phyloP scores from a whole-genome alignment of 768 basidiomycete species.

The Sporobolomyces roseus region DNA sequence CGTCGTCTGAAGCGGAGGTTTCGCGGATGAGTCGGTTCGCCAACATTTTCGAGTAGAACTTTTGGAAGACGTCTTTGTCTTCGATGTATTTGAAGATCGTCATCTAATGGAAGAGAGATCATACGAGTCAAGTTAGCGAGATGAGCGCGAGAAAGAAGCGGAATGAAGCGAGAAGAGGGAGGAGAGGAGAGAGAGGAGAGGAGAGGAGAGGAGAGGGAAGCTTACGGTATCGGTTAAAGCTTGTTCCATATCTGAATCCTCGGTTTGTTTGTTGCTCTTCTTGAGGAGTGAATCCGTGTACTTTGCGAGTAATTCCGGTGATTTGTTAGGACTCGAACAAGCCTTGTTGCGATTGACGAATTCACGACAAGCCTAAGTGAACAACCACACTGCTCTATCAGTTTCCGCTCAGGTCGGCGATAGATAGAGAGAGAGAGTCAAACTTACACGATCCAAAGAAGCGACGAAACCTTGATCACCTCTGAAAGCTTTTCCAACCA shows the following conservation, averaged over 20 bases:
- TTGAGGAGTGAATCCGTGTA: conserved; percentile 82
- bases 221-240: conserved; percentile 84
- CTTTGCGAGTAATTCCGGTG: conserved; percentile 86
- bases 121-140: neutral
- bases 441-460: conserved; percentile 63
- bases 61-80: conserved; percentile 98
- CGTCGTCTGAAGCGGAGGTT: conserved; percentile 90
- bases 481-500: conserved; percentile 79
- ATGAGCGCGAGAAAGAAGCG: neutral
- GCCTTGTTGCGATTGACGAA: conserved; percentile 92
- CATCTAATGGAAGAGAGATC: conserved; percentile 60
- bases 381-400: neutral
- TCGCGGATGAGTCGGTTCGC: conserved; percentile 87
- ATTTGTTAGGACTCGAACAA: conserved; percentile 72
- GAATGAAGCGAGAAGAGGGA: no score
- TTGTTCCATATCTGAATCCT: conserved; percentile 83
- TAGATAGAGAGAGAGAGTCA: neutral
- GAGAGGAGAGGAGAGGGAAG: conserved; percentile 15
- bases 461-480: conserved; percentile 92
- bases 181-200: conserved; percentile 18
- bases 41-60: conserved; percentile 91
- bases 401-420: neutral
- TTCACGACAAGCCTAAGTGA: conserved; percentile 73
- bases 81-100: conserved; percentile 95
- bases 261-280: conserved; percentile 92